A percentile compares a stretch with the other conserved stretches of the same genome.
These are phyloP conservation scores for Tirmania nivea DNA, from an alignment of 495 filamentous ascomycete species.

Conservation along the genomic window DNA sequence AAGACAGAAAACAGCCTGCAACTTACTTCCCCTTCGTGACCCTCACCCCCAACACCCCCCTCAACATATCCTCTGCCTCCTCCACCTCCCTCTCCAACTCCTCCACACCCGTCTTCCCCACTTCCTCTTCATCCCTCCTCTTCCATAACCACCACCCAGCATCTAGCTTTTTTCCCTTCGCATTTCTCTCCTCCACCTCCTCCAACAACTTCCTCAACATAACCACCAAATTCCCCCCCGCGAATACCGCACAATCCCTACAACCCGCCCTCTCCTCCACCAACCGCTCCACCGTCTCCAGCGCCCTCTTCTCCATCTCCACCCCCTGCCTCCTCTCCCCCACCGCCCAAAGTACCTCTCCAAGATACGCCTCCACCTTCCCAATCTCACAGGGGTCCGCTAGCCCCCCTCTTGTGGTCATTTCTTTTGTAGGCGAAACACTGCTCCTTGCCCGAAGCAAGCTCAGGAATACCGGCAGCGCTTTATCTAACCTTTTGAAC, in stretches of 20 bases:
- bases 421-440: slow-evolving; percentile 11
- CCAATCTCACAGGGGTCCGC: slow-evolving; percentile 61
- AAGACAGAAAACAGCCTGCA: too few species aligned
- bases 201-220: slow-evolving; percentile 43
- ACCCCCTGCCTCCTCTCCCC: slow-evolving; percentile 40
- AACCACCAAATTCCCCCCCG: slow-evolving; percentile 49
- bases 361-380: slow-evolving; percentile 68
- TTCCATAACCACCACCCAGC: slow-evolving; percentile 30
- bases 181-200: slow-evolving; percentile 19
- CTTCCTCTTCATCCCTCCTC: slow-evolving; percentile 7
- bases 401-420: not conserved
- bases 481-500: slow-evolving; percentile 34
- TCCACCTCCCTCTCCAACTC: slow-evolving; percentile 32
- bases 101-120: slow-evolving; percentile 23
- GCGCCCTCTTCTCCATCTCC: slow-evolving; percentile 47
- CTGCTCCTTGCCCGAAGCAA: slow-evolving; percentile 48
- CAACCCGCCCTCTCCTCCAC: slow-evolving; percentile 37
- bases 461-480: slow-evolving; percentile 72
- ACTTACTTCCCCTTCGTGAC: not conserved
- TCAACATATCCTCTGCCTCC: slow-evolving; percentile 22
- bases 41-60: slow-evolving; percentile 23
- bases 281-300: slow-evolving; percentile 23
- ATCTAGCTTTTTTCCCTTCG: slow-evolving; percentile 19
- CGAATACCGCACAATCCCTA: slow-evolving; percentile 46
- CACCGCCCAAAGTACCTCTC: slow-evolving; percentile 66